Conservation (phyloP, 2,329 filamentous ascomycete species). For the Venturia carpophila region DNA sequence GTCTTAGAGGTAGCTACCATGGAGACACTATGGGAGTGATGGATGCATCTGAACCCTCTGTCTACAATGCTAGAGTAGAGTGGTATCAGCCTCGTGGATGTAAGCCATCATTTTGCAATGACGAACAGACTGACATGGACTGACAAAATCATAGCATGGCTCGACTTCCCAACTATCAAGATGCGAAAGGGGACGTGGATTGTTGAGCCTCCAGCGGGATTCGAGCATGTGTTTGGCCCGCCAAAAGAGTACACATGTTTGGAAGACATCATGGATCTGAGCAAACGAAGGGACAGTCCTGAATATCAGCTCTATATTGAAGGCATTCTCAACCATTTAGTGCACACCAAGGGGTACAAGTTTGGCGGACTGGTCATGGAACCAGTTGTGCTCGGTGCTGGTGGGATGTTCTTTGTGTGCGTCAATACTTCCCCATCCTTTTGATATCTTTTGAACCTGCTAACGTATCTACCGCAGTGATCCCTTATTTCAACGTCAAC, state of each 20-base stretch:
- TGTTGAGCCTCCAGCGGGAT: conserved; percentile 47
- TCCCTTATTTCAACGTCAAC: conserved; percentile 67
- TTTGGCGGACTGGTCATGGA: conserved; percentile 76
- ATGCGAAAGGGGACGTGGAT: conserved; percentile 60
- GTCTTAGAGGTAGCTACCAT: conserved; percentile 74
- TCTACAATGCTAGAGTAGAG: conserved; percentile 74
- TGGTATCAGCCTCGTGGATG: conserved; percentile 74
- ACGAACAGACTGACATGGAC: neutral
- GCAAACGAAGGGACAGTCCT: conserved; percentile 38
- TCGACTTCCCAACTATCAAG: conserved; percentile 67
- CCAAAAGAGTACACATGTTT: conserved; percentile 30
- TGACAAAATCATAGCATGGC: conserved; percentile 45
- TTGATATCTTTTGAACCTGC: neutral
- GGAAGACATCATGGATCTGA: conserved; percentile 30
- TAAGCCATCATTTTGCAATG: neutral
- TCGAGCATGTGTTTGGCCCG: conserved; percentile 41
- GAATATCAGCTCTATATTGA: conserved; percentile 55
- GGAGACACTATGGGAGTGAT: conserved; percentile 84
- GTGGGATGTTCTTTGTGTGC: conserved; percentile 74
- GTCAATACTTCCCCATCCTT: conserved; percentile 26
- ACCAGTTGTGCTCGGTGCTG: conserved; percentile 71
- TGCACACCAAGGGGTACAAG: conserved; percentile 49
- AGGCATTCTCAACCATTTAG: conserved; percentile 45
- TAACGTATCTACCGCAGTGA: conserved; percentile 45
- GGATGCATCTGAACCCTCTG: conserved; percentile 72